phyloP scores from a whole-genome alignment of 768 basidiomycete genomes.

The Tricholoma terreum region DNA sequence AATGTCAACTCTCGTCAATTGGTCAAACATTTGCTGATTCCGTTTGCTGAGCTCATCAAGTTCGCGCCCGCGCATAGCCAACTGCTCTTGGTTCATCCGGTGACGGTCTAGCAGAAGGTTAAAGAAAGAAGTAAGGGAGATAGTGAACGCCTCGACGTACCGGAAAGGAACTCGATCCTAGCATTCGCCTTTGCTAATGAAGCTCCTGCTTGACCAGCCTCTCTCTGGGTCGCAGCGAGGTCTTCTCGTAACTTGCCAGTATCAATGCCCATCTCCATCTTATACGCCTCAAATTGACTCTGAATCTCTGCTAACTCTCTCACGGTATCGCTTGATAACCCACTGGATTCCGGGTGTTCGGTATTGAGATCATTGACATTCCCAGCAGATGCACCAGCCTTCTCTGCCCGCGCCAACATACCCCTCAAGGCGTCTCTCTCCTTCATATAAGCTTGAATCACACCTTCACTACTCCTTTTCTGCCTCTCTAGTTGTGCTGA shows the following conservation, averaged over 20 bases:
- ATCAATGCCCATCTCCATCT: conserved; percentile 78
- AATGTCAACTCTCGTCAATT: conserved; percentile 72
- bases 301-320: conserved; percentile 72
- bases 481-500: conserved; percentile 76
- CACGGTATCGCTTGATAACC: conserved; percentile 35
- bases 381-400: conserved; percentile 18
- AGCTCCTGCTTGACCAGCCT: conserved; percentile 61
- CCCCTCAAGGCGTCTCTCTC: conserved; percentile 84
- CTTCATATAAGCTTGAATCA: conserved; percentile 78
- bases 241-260: conserved; percentile 71
- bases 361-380: conserved; percentile 17
- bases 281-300: conserved; percentile 77
- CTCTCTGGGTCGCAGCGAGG: conserved; percentile 58
- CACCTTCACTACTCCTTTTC: conserved; percentile 63
- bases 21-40: conserved; percentile 70
- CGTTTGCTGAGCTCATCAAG: conserved; percentile 64
- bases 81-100: conserved; percentile 68
- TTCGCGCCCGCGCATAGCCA: conserved; percentile 58
- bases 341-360: conserved; percentile 12
- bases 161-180: conserved; percentile 72
- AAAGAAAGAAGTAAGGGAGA: conserved; percentile 6
- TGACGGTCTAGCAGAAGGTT: conserved; percentile 52
- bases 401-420: conserved; percentile 61
- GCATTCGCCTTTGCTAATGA: conserved; percentile 82
- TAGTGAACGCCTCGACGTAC: conserved; percentile 37